These are phyloP conservation scores for Sugiyamaella sp. DNA, from an alignment of 1,139 yeast species.

Conservation along the genomic window DNA sequence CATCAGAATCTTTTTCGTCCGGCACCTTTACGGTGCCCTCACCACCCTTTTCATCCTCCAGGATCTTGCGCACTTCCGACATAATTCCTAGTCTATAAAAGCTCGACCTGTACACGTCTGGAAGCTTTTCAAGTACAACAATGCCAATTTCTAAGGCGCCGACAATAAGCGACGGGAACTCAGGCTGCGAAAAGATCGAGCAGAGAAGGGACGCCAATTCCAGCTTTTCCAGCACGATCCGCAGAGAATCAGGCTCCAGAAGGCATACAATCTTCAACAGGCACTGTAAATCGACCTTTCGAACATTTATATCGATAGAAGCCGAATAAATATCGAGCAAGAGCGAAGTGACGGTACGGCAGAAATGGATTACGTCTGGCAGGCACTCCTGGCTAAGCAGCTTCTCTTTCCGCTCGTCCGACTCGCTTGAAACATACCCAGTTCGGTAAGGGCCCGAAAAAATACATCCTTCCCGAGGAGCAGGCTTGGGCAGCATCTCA, in stretches of 20 bases:
- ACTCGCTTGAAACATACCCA: slow-evolving; percentile 19
- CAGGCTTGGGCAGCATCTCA: slow-evolving; percentile 49
- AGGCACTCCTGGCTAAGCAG: background rate
- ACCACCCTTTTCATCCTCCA: slow-evolving; percentile 4
- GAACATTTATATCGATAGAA: slow-evolving; percentile 67
- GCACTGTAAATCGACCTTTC: slow-evolving; percentile 61
- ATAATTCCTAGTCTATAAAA: slow-evolving; percentile 77
- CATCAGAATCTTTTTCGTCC: slow-evolving; percentile 24
- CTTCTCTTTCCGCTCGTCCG: slow-evolving; percentile 3
- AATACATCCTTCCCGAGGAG: slow-evolving; percentile 27
- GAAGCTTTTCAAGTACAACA: slow-evolving; percentile 50
- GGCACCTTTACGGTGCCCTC: slow-evolving; percentile 27
- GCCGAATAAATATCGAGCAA: slow-evolving; percentile 73
- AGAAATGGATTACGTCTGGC: slow-evolving; percentile 44
- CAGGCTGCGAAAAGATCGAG: slow-evolving; percentile 65
- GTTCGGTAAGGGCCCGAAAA: slow-evolving; percentile 40
- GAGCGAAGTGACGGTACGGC: slow-evolving; percentile 58
- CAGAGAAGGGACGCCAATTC: slow-evolving; percentile 54
- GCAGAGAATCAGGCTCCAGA: slow-evolving; percentile 32
- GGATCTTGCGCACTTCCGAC: slow-evolving; percentile 48
- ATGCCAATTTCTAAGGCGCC: slow-evolving; percentile 59
- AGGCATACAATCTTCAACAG: slow-evolving; percentile 56
- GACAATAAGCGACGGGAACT: slow-evolving; percentile 47
- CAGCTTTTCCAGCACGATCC: slow-evolving; percentile 33
- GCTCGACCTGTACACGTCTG: slow-evolving; percentile 49